These are phyloP conservation scores for Meyerozyma sp. DNA, from an alignment of 1,139 yeast species.

Conservation along the genomic window DNA sequence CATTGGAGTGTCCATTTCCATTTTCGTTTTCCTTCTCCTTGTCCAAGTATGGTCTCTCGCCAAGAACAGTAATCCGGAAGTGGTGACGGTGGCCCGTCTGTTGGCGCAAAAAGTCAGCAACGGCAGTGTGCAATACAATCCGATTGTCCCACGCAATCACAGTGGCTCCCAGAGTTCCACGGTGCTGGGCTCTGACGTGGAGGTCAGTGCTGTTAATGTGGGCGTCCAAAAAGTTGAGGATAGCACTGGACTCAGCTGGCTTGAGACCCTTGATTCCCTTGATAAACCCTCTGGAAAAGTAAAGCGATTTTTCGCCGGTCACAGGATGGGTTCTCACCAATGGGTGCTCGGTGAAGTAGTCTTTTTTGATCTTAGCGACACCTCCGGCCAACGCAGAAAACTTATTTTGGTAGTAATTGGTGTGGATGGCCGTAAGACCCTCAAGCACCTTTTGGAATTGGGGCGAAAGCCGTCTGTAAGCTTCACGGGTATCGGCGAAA, in stretches of 20 bases:
- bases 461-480: conserved; percentile 27
- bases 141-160: conserved; percentile 24
- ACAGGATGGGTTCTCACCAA: conserved; percentile 25
- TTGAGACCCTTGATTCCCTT: conserved; percentile 21
- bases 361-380: conserved; percentile 16
- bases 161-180: conserved; percentile 17
- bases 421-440: conserved; percentile 21
- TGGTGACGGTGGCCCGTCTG: conserved; percentile 17
- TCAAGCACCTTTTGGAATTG: conserved; percentile 22
- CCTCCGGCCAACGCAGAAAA: conserved; percentile 11
- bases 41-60: conserved; percentile 19
- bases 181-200: conserved; percentile 21
- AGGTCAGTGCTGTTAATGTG: conserved; percentile 20
- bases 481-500: conserved; percentile 27
- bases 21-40: conserved; percentile 1
- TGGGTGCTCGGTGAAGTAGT: conserved; percentile 23
- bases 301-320: conserved; percentile 22
- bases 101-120: conserved; percentile 19
- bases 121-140: conserved; percentile 17
- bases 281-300: conserved; percentile 17
- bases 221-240: conserved; percentile 18
- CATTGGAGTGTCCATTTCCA: conserved; percentile 9
- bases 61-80: conserved; percentile 20
- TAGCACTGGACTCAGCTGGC: conserved; percentile 16
- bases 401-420: conserved; percentile 19